Base-by-base conservation (phyloP, 2,329 filamentous ascomycete genomes). In the Stemphylium vesicarium region DNA sequence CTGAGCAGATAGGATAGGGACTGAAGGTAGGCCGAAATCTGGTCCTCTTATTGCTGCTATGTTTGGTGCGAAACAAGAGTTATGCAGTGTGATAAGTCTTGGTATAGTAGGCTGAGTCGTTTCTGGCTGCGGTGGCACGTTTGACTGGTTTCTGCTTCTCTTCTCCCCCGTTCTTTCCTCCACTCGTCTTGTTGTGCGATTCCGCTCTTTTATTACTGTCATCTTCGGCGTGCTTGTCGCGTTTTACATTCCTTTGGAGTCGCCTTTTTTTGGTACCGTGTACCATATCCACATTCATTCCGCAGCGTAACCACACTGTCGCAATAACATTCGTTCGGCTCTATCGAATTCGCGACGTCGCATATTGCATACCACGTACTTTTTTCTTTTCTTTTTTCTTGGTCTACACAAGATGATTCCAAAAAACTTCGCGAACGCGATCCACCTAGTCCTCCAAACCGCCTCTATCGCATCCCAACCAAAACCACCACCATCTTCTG, bases 401-500 rank as follows among this genome's bases (percentile, higher is more conserved):
- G 5, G 31, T 38, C 20, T 41, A n/a, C n/a, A 11, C 16, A 54
- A 45, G n/a, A 55, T 55, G 52, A 51, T 55, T 46, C 41, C 52
- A 12, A 15, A 36, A n/a, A 43, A 45, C 31, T 36, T 55, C 32
- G 42, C 41, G 22, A 51, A 55, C 24, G 52, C 52, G 2, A 36
- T 57, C 10, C 18, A 48, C 32, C 22, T 56, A 29, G 32, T 53
- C 15, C 20, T 54, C 8, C 37, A 50, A 29, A 44, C 52, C 10
- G 39, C 50, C 9, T 43, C 54, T 3, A 40, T 37, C 13, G 47
- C 36, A n/a, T 32, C 35, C 35, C 51, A 37, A 6, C 57, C 51
- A 45, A 46, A 50, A 13, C 36, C 54, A 10, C 56, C 60, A 26
- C 24, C 44, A 4, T 53, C 56, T 22, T 51, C 56, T 26, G 45